phyloP scores from a whole-genome alignment of 129 eudicot genomes.

The Lactuca sativa region DNA sequence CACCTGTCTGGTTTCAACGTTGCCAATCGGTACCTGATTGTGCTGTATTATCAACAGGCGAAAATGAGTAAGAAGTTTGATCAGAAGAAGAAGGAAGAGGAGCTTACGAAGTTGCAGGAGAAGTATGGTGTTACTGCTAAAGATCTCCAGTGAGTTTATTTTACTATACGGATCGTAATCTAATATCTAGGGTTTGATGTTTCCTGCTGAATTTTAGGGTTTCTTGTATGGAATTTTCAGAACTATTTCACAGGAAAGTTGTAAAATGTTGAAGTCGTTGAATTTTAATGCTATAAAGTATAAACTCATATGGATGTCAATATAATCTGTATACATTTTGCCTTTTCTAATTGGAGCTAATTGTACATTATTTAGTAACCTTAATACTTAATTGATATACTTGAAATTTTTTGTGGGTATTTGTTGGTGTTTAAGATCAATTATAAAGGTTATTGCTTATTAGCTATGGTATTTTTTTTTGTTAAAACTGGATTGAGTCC shows the following conservation, averaged over 20 bases:
- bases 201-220: not conserved
- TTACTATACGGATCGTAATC: not conserved
- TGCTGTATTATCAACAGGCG: constrained; percentile 75
- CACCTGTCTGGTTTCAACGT: constrained; percentile 75
- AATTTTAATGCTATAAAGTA: no score
- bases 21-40: constrained; percentile 70
- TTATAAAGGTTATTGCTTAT: not conserved
- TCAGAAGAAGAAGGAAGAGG: constrained; percentile 73
- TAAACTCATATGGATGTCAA: not conserved
- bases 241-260: not conserved
- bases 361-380: not conserved
- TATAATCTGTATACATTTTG: not conserved
- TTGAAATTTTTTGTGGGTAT: not conserved
- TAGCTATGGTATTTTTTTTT: not conserved
- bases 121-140: constrained; percentile 73
- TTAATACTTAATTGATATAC: not conserved
- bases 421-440: not conserved
- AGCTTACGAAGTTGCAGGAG: constrained; percentile 70
- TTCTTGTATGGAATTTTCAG: not conserved
- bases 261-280: not conserved
- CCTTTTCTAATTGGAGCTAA: not conserved
- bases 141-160: constrained; percentile 38
- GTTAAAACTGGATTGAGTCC: not conserved
- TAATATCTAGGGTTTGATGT: not conserved
- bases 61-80: constrained; percentile 88